Evolutionary conservation across 2,329 filamentous ascomycete species (phyloP).

Genomic region (Lachnellula subtilissima): DNA sequence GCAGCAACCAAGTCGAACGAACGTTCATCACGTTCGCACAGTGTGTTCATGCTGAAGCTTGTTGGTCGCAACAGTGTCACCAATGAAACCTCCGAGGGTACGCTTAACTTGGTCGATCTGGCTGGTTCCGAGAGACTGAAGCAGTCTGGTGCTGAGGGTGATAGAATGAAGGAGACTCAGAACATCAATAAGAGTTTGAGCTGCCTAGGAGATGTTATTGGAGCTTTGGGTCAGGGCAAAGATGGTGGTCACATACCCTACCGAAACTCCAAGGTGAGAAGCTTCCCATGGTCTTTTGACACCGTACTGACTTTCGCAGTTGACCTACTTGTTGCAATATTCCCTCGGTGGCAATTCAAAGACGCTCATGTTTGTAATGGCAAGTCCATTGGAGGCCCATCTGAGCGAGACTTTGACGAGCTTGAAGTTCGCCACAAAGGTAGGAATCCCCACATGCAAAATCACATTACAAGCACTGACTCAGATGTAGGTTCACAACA

Average conservation of each 20-base stretch:
- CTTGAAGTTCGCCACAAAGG: slow-evolving; percentile 93
- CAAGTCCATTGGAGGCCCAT: slow-evolving; percentile 85
- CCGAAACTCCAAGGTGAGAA: slow-evolving; percentile 78
- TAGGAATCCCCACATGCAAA: slow-evolving; percentile 36
- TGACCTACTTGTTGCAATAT: slow-evolving; percentile 93
- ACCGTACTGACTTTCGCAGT: slow-evolving; percentile 37
- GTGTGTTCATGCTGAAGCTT: slow-evolving; percentile 88
- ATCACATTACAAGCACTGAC: slow-evolving; percentile 4
- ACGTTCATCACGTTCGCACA: slow-evolving; percentile 88
- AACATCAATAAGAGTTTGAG: slow-evolving; percentile 95
- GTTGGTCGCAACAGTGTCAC: slow-evolving; percentile 64
- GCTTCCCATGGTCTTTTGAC: neutral
- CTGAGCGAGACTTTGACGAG: slow-evolving; percentile 90
- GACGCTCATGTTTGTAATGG: slow-evolving; percentile 99
- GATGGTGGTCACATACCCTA: slow-evolving; percentile 81
- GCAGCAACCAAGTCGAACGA: slow-evolving; percentile 98
- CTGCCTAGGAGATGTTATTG: slow-evolving; percentile 90
- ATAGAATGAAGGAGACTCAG: slow-evolving; percentile 87
- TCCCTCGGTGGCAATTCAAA: slow-evolving; percentile 93
- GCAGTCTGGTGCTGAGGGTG: slow-evolving; percentile 80
- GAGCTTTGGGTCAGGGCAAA: slow-evolving; percentile 79
- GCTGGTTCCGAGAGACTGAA: slow-evolving; percentile 89
- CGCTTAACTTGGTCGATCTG: slow-evolving; percentile 90
- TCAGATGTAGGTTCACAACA: slow-evolving; percentile 65
- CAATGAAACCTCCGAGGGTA: slow-evolving; percentile 82